Evolutionary conservation across 306 rosid species (phyloP).

Genomic region (Benincasa hispida): DNA sequence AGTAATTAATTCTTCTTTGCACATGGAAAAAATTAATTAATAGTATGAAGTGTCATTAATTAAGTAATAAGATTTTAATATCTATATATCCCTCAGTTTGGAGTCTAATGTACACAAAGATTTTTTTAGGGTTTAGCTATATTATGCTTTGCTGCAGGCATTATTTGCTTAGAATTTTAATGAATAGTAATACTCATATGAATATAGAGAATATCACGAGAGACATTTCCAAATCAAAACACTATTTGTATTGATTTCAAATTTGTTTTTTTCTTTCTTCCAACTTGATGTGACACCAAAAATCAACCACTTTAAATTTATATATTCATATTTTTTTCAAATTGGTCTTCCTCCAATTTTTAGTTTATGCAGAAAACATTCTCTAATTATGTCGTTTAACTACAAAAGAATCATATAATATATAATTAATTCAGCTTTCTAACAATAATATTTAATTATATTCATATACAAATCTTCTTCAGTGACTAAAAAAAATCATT

Average conservation of each 20-base stretch:
- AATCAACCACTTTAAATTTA: constrained; percentile 15
- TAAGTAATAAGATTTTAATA: not conserved
- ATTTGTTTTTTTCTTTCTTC: constrained; percentile 7
- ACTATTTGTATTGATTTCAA: constrained; percentile 28
- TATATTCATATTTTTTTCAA: not conserved
- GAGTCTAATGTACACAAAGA: not conserved
- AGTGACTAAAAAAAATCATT: not conserved
- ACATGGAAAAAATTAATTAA: not conserved
- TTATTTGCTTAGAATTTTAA: not conserved
- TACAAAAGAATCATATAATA: not conserved
- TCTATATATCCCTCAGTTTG: not conserved
- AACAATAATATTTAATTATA: not conserved
- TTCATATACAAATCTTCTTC: not conserved
- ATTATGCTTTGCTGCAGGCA: not conserved
- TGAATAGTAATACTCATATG: not conserved
- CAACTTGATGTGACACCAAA: constrained; percentile 26
- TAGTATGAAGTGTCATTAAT: not conserved
- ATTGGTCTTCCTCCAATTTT: not conserved
- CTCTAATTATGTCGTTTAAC: not conserved
- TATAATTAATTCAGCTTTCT: not conserved
- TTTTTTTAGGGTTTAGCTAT: not conserved
- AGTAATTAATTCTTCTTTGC: too few species aligned
- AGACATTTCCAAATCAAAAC: constrained; percentile 39
- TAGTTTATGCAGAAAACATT: not conserved
- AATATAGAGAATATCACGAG: constrained; percentile 48